Conservation (phyloP, 2,329 filamentous ascomycete genomes). For the Monosporascus sp. region DNA sequence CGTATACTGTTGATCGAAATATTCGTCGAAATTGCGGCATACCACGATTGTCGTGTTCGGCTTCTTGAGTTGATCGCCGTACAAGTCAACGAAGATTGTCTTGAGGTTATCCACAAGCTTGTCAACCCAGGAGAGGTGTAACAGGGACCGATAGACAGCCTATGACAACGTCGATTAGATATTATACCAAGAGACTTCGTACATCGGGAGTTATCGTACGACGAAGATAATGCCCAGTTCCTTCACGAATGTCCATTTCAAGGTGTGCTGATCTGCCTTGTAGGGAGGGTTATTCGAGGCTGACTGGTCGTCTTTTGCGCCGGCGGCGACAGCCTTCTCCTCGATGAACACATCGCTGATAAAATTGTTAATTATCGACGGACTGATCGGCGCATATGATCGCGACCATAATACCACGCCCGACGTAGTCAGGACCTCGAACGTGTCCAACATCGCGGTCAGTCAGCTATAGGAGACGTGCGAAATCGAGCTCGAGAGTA, state of each 20-base stretch:
- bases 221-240: conserved; percentile 95
- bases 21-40: conserved; percentile 78
- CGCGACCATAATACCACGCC: conserved; percentile 97
- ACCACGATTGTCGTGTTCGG: conserved; percentile 72
- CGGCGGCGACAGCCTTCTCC: conserved; percentile 66
- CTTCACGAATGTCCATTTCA: conserved; percentile 91
- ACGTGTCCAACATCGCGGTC: conserved; percentile 78
- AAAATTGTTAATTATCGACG: conserved; percentile 84
- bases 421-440: conserved; percentile 93
- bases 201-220: conserved; percentile 42
- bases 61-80: conserved; percentile 80
- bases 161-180: conserved; percentile 30
- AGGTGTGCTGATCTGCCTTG: conserved; percentile 85
- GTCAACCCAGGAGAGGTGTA: conserved; percentile 96
- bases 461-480: not conserved
- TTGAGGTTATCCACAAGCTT: conserved; percentile 93
- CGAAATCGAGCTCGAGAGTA: not conserved
- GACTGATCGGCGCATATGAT: conserved; percentile 72
- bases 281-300: conserved; percentile 67
- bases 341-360: conserved; percentile 98
- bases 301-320: conserved; percentile 54
- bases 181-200: not conserved
- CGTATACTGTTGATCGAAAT: conserved; percentile 88
- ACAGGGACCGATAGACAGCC: conserved; percentile 94
- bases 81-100: conserved; percentile 85